phyloP scores from a whole-genome alignment of 148 eudicot genomes.

The Nepenthes mirabilis region DNA sequence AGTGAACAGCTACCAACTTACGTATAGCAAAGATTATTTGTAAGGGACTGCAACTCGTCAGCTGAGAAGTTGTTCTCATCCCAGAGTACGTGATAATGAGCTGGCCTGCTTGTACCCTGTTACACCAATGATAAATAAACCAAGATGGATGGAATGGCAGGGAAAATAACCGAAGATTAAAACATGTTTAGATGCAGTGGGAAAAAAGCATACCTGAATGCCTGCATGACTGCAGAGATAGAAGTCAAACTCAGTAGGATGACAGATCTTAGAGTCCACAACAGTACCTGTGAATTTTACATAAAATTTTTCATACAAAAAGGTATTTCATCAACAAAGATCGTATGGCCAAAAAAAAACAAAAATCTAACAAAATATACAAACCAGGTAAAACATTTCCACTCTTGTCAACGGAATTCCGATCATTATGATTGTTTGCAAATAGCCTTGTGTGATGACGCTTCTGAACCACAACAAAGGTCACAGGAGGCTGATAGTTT shows the following conservation, averaged over 20 bases:
- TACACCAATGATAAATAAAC: conserved; percentile 1
- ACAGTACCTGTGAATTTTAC: conserved; percentile 57
- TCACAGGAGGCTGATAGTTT: conserved; percentile 88
- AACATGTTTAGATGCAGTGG: neutral
- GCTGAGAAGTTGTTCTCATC: conserved; percentile 73
- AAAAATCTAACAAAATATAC: conserved; percentile 1
- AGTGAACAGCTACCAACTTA: conserved; percentile 9
- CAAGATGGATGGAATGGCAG: neutral
- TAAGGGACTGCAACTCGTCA: conserved; percentile 56
- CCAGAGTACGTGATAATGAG: conserved; percentile 75
- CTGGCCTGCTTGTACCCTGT: conserved; percentile 77
- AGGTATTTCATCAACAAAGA: neutral
- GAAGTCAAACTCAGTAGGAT: conserved; percentile 94
- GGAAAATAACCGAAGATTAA: neutral
- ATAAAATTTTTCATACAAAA: neutral
- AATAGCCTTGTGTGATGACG: conserved; percentile 85
- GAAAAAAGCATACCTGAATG: conserved; percentile 45
- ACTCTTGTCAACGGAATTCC: conserved; percentile 45
- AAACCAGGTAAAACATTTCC: conserved; percentile 71
- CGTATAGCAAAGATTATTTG: conserved; percentile 71
- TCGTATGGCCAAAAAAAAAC: neutral
- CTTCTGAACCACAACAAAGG: conserved; percentile 86
- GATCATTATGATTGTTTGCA: conserved; percentile 57
- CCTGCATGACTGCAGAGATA: conserved; percentile 97
- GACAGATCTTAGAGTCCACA: conserved; percentile 87